These are phyloP conservation scores for Schrenkiella parvula DNA, from an alignment of 345 rosid species.

Conservation along the genomic window DNA sequence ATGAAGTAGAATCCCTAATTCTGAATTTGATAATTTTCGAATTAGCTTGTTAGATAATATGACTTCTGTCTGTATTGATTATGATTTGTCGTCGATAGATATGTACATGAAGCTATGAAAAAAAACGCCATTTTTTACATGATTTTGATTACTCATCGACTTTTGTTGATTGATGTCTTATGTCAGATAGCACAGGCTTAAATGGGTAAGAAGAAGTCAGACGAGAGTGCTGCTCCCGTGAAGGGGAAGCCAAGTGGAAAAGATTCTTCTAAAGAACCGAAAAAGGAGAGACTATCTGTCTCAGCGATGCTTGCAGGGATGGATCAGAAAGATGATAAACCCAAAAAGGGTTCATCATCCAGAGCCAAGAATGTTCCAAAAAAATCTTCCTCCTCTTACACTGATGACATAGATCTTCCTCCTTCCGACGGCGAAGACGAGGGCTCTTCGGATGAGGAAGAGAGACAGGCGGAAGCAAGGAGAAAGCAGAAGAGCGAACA, in stretches of 20 bases:
- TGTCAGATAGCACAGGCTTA: constrained; percentile 8
- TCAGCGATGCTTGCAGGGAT: constrained; percentile 78
- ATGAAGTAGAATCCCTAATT: constrained; percentile 7
- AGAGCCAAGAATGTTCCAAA: constrained; percentile 50
- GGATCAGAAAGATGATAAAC: constrained; percentile 76
- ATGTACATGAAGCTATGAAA: neutral
- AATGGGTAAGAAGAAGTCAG: constrained; percentile 80
- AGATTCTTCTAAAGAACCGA: constrained; percentile 52
- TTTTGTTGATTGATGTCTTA: neutral
- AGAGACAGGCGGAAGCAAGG: constrained; percentile 35
- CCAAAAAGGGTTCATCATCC: constrained; percentile 64
- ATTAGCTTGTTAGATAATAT: neutral
- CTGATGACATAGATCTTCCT: constrained; percentile 83
- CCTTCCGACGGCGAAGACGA: constrained; percentile 84
- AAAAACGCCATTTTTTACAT: neutral
- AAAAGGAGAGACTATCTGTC: constrained; percentile 63
- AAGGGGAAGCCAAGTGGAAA: constrained; percentile 55
- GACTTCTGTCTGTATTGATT: neutral
- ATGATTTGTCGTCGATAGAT: neutral
- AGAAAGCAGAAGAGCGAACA: constrained; percentile 51
- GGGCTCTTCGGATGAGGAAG: constrained; percentile 45
- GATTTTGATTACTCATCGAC: neutral
- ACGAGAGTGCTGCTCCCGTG: constrained; percentile 41
- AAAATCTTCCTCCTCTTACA: constrained; percentile 56
- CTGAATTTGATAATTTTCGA: neutral